phyloP scores from a whole-genome alignment of 306 rosid genomes.

The Quercus cerris region DNA sequence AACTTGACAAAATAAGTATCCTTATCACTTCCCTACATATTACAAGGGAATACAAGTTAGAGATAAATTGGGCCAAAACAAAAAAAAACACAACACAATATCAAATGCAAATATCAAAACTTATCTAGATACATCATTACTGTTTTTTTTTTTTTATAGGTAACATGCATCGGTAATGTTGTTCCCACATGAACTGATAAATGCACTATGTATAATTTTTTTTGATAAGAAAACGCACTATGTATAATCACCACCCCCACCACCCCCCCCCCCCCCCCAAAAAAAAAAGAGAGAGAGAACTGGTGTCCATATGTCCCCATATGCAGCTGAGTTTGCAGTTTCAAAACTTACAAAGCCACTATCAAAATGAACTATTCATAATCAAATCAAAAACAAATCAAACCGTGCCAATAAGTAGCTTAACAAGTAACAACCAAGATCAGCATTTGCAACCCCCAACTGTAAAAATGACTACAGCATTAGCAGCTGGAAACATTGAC shows the following conservation, averaged over 20 bases:
- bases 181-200: no score
- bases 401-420: background rate
- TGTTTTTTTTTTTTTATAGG: no score
- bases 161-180: background rate
- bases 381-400: background rate
- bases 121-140: background rate
- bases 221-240: background rate
- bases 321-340: background rate
- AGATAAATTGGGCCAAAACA: background rate
- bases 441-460: background rate
- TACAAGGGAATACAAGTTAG: constrained; percentile 34
- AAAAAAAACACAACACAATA: background rate
- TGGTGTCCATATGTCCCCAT: background rate
- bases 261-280: no score
- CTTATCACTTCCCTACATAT: constrained; percentile 52
- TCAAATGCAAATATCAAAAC: background rate
- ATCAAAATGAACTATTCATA: constrained; percentile 1
- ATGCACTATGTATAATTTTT: background rate
- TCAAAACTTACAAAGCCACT: constrained; percentile 7
- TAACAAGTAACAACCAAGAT: background rate
- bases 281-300: background rate
- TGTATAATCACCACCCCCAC: background rate
- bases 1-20: constrained; percentile 62
- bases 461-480: background rate
- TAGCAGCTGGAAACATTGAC: constrained; percentile 5